Percentiles rank a stretch among this genome's conserved stretches.
Evolutionary conservation across 2,329 filamentous ascomycete genomes (phyloP).

Genomic region (Boeremia exigua): DNA sequence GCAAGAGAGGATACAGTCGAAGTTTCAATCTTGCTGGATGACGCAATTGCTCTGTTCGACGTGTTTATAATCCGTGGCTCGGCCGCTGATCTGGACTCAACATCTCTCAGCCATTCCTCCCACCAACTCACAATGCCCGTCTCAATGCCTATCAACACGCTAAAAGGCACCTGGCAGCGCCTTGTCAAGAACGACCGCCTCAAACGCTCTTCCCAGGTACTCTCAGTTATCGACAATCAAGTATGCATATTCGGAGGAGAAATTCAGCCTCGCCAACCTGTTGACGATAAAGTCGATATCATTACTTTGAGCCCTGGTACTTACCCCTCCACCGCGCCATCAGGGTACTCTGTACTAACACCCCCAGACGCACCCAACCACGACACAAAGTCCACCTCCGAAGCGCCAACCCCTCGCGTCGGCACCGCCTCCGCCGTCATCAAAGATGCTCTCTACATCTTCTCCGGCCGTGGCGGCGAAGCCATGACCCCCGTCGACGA

Average conservation of each 20-base stretch:
- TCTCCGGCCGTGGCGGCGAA: conserved; percentile 76
- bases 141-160: conserved; percentile 31
- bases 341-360: conserved; percentile 27
- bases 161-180: conserved; percentile 47
- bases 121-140: conserved; percentile 26
- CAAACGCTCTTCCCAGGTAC: conserved; percentile 75
- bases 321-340: conserved; percentile 18
- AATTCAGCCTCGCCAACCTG: conserved; percentile 66
- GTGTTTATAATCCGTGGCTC: neutral
- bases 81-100: neutral
- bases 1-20: neutral
- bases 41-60: conserved; percentile 5
- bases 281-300: conserved; percentile 75
- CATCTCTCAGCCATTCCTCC: neutral
- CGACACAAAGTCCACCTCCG: conserved; percentile 30
- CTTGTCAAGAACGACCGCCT: conserved; percentile 52
- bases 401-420: conserved; percentile 70
- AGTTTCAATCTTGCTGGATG: conserved; percentile 13
- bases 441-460: conserved; percentile 75
- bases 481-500: conserved; percentile 77
- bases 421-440: conserved; percentile 75
- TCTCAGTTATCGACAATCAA: conserved; percentile 65
- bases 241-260: conserved; percentile 82
- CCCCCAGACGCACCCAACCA: conserved; percentile 53
- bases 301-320: conserved; percentile 57